Base-by-base conservation (phyloP, 2,329 filamentous ascomycete genomes). In the Fusarium multiceps region DNA sequence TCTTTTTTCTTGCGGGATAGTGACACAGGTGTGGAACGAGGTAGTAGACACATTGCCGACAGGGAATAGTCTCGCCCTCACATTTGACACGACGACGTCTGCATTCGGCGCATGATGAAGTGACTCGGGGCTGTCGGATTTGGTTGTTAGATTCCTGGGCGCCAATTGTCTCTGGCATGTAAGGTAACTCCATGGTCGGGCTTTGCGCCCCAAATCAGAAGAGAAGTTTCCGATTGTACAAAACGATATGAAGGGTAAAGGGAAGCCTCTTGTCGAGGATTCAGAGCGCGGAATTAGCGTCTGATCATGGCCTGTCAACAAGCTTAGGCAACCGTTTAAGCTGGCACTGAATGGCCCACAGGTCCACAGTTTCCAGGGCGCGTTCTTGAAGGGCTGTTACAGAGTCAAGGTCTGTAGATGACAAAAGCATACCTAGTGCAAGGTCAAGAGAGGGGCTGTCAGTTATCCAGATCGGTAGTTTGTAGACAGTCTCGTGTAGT, bases 21-120 rank as follows among this genome's bases (percentile, higher is more conserved):
- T 63, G 49, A 16, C 63, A 66, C 6, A 59, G 49, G 13, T 66
- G 49, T 11, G 63, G 43, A 18, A 63, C 59, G 14, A 53, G 59
- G 23, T 66, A 66, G 27, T 66, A 66, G 30, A 49, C 30, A 28
- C 63, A 66, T 42, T 66, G 63, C 3, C 49, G 32, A 18, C 63
- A 66, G 3, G 63, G 63, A 13, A 34, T 48, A 1, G 55, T 45
- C n/a, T 27, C 27, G 3, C 63, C 59, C 4, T 66, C 59, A 2
- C 63, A 66, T n/a, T 59, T 63, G 32, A 66, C 34, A 14, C 63
- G 63, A 8, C 63, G 54, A 16, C 63, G 37, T 14, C 63, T 49
- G 14, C 63, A 66, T 37, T 66, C 63, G 18, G 63, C 59, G n/a
- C 63, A 66, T 2, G 63, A 63, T 23, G 42, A 56, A 20, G 54